Evolutionary conservation across 106 monocot species (phyloP).

Genomic region (Xerophyta viscosa): DNA sequence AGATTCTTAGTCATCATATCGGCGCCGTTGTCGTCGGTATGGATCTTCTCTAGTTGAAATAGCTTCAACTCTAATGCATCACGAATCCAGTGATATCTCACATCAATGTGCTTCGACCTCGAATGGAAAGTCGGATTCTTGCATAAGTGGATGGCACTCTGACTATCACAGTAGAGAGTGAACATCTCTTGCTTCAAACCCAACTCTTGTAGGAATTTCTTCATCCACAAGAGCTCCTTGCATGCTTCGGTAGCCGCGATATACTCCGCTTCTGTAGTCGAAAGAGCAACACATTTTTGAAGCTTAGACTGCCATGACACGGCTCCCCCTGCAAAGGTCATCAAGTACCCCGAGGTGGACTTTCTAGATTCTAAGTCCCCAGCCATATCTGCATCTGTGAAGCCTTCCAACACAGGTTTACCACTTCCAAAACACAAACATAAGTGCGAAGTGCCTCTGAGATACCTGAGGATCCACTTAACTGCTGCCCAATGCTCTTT

Average conservation of each 20-base stretch:
- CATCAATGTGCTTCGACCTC: not conserved
- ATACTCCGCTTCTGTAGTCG: not conserved
- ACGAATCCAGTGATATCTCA: not conserved
- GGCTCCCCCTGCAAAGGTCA: constrained; percentile 2
- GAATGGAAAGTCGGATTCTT: not conserved
- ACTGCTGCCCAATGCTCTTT: not conserved
- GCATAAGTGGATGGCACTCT: not conserved
- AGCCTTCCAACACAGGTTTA: constrained; percentile 1
- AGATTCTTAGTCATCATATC: not conserved
- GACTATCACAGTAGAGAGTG: not conserved
- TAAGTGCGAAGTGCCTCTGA: not conserved
- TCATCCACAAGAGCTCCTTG: not conserved
- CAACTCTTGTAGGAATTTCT: not conserved
- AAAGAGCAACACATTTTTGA: not conserved
- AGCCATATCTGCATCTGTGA: constrained; percentile 3
- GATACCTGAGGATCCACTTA: not conserved
- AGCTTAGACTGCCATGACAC: not conserved
- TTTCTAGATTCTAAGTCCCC: not conserved
- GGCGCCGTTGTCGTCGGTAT: not conserved
- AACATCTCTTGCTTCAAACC: not conserved
- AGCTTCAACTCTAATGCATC: not conserved
- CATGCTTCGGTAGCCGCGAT: not conserved
- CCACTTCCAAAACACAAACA: constrained; percentile 4
- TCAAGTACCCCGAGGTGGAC: not conserved
- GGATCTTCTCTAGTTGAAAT: not conserved